Percentiles rank a stretch among this genome's conserved stretches.
phyloP scores from a whole-genome alignment of 176 grass and related monocot species.

The Oryza nivara region DNA sequence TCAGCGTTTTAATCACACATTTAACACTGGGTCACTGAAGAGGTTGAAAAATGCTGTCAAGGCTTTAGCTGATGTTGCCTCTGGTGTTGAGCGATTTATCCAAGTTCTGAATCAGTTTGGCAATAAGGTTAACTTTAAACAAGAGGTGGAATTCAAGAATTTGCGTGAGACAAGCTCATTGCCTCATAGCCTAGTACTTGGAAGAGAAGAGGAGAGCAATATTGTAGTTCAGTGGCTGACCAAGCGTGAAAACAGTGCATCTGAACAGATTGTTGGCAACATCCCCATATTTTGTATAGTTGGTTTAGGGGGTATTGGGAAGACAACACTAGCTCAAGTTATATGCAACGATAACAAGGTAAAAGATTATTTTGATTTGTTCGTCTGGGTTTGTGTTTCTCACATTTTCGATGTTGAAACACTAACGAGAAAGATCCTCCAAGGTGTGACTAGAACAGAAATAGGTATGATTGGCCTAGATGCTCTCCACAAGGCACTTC shows the following conservation, averaged over 20 bases:
- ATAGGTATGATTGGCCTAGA: constrained; percentile 11
- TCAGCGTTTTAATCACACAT: not conserved
- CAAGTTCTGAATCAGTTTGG: not conserved
- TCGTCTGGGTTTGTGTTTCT: constrained; percentile 56
- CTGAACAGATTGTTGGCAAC: not conserved
- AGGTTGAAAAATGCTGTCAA: constrained; percentile 14
- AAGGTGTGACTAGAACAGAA: constrained; percentile 3
- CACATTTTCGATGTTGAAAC: constrained; percentile 42
- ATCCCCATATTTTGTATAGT: constrained; percentile 48
- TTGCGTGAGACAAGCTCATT: constrained; percentile 20
- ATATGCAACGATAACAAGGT: constrained; percentile 43
- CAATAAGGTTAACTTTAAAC: not conserved
- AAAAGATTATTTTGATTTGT: constrained; percentile 29
- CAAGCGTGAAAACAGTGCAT: not conserved
- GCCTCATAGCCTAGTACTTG: constrained; percentile 4
- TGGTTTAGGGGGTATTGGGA: constrained; percentile 55
- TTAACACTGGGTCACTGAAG: constrained; percentile 23
- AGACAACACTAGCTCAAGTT: constrained; percentile 48
- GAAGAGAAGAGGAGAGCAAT: constrained; percentile 29
- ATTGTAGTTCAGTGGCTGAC: constrained; percentile 21
- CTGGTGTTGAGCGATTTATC: constrained; percentile 17
- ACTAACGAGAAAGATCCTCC: constrained; percentile 54
- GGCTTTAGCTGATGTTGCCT: not conserved
- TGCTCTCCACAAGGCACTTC: constrained; percentile 39
- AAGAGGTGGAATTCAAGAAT: not conserved